Base-by-base conservation (phyloP, 345 rosid genomes). In the Mangifera indica region DNA sequence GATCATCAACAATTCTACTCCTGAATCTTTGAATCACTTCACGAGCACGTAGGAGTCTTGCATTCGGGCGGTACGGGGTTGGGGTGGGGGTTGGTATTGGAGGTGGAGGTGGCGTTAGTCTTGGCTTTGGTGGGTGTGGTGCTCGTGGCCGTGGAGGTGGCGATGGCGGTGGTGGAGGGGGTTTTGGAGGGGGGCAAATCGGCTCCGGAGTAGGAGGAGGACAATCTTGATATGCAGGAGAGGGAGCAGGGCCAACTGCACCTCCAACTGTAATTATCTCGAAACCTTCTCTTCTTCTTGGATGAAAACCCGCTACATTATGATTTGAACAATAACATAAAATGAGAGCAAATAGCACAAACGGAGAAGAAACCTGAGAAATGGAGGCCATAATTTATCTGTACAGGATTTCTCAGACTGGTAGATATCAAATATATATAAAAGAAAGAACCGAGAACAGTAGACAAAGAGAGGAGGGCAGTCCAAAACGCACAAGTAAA, bases 11-110 rank as follows among this genome's bases (percentile, higher is more conserved):
- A 62, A 87, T 73, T 26, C 7, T 62, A 0, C 0, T 4, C 71
- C 2, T 77, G 79, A 87, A 82, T 11, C 3, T 22, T 17, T 21
- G 70, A 66, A 87, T 87, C 18, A 71, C 77, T 0, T 25, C 3
- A 71, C 18, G 53, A 20, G 75, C 79, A 21, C 60, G 67, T 29
- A 2, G 8, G 1, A 83, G 52, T 20, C 53, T 64, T 0, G 2
- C 0, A 49, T 49, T 49, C 53, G 18, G 15, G 17, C 17, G 18
- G n/a, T 5, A 48, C 0, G 62, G 57, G 0, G 72, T n/a, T 0
- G 61, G 61, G 0, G 42, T 4, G 0, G 72, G 68, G 0, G 73
- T 59, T 0, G 52, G 55, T 0, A 52, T 58, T 0, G 69, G 51
- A 0, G 65, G 42, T 0, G 59, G 72, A 0, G 67, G 54, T 0